phyloP scores from a whole-genome alignment of 2,329 filamentous ascomycete genomes.

The Biscogniauxia sp. region DNA sequence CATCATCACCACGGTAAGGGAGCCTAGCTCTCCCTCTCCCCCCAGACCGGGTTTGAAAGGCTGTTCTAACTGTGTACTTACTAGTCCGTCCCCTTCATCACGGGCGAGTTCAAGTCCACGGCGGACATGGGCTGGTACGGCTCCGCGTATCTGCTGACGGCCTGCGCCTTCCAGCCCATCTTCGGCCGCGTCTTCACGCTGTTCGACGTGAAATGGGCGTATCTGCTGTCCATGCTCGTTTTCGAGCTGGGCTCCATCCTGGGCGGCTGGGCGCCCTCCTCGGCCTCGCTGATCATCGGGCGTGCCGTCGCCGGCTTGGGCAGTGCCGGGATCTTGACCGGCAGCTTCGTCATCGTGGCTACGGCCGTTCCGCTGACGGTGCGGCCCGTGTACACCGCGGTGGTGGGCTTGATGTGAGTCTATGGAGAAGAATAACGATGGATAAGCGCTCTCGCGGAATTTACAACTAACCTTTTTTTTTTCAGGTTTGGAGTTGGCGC shows the following conservation, averaged over 20 bases:
- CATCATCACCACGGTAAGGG: constrained; percentile 27
- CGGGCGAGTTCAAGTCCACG: constrained; percentile 31
- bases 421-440: background rate
- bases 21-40: background rate
- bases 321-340: constrained; percentile 33
- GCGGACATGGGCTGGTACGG: constrained; percentile 32
- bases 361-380: constrained; percentile 29
- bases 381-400: constrained; percentile 33
- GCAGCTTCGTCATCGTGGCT: constrained; percentile 35
- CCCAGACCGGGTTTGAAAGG: background rate
- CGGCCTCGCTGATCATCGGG: constrained; percentile 35
- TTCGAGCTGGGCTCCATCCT: constrained; percentile 37
- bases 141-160: constrained; percentile 34
- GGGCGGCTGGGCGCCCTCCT: constrained; percentile 34
- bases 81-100: constrained; percentile 32
- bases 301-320: constrained; percentile 39
- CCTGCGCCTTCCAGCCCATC: constrained; percentile 34
- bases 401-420: constrained; percentile 34
- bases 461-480: background rate
- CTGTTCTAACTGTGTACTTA: constrained; percentile 5
- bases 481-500: constrained; percentile 36
- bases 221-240: constrained; percentile 28
- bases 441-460: background rate
- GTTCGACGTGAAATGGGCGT: constrained; percentile 34
- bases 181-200: constrained; percentile 36